These are phyloP conservation scores for Candida tetrigidarum DNA, from an alignment of 1,139 yeast species.

Conservation along the genomic window DNA sequence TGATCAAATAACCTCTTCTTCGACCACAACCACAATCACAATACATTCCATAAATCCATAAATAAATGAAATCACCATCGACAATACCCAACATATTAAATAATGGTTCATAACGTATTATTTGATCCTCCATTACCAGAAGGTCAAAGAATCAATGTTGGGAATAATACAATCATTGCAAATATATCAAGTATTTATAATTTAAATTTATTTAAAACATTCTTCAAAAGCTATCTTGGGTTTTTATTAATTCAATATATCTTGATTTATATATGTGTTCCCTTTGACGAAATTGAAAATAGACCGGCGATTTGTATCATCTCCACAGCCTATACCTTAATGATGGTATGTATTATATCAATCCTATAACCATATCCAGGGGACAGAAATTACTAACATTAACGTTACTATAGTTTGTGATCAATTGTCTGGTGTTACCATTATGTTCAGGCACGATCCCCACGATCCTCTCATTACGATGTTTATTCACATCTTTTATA, in stretches of 20 bases:
- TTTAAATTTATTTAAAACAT: constrained; percentile 20
- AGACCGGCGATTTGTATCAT: constrained; percentile 38
- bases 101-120: constrained; percentile 22
- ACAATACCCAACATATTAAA: neutral
- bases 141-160: constrained; percentile 28
- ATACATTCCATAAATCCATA: neutral
- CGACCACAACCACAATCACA: neutral
- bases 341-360: constrained; percentile 29
- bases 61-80: neutral
- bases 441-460: constrained; percentile 26
- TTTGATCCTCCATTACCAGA: constrained; percentile 24
- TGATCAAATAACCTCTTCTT: too few species aligned
- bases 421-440: constrained; percentile 28
- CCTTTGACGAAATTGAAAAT: constrained; percentile 46
- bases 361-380: neutral
- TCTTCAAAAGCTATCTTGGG: constrained; percentile 31
- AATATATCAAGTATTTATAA: constrained; percentile 28
- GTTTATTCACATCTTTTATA: constrained; percentile 17
- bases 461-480: constrained; percentile 21
- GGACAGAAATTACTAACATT: constrained; percentile 12
- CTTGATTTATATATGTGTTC: constrained; percentile 42
- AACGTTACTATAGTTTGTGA: constrained; percentile 23
- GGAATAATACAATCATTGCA: constrained; percentile 22
- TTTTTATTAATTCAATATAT: constrained; percentile 42
- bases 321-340: constrained; percentile 29